phyloP scores from a whole-genome alignment of 108 stramenopile genomes.

The Pinguiococcus pyrenoidosus region DNA sequence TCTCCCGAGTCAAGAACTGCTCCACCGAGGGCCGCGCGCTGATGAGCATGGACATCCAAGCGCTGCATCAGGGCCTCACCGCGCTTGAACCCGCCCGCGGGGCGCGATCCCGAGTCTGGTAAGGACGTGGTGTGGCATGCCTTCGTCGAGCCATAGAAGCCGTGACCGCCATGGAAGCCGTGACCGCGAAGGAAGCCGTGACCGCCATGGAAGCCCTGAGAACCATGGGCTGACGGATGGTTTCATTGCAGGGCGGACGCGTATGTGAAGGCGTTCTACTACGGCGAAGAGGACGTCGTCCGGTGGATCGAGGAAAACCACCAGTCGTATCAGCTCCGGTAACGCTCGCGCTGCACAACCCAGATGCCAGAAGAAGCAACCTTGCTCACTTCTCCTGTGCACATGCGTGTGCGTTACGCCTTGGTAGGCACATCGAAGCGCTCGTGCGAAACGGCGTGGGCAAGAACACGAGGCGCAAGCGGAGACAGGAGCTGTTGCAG shows the following conservation, averaged over 20 bases:
- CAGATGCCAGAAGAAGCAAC: too few relatives aligned
- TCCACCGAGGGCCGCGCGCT: slow-evolving; percentile 76
- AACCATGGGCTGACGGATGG: background rate
- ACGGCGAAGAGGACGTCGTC: slow-evolving; percentile 48
- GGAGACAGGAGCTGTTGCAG: too few relatives aligned
- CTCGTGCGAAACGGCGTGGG: too few relatives aligned
- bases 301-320: slow-evolving; percentile 23
- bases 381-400: too few relatives aligned
- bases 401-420: too few relatives aligned
- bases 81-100: background rate
- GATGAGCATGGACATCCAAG: slow-evolving; percentile 87
- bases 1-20: slow-evolving; percentile 55
- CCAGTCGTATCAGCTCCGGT: too few relatives aligned
- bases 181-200: background rate
- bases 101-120: slow-evolving; percentile 28
- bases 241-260: slow-evolving; percentile 43
- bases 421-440: too few relatives aligned
- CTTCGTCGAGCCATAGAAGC: background rate
- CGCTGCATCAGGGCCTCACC: slow-evolving; percentile 42
- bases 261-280: slow-evolving; percentile 78
- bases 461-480: too few relatives aligned
- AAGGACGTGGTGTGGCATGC: slow-evolving; percentile 23
- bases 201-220: background rate
- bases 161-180: too few relatives aligned
- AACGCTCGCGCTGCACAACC: too few relatives aligned